phyloP scores from a whole-genome alignment of 257 asterid genomes.

The Lantana camara region DNA sequence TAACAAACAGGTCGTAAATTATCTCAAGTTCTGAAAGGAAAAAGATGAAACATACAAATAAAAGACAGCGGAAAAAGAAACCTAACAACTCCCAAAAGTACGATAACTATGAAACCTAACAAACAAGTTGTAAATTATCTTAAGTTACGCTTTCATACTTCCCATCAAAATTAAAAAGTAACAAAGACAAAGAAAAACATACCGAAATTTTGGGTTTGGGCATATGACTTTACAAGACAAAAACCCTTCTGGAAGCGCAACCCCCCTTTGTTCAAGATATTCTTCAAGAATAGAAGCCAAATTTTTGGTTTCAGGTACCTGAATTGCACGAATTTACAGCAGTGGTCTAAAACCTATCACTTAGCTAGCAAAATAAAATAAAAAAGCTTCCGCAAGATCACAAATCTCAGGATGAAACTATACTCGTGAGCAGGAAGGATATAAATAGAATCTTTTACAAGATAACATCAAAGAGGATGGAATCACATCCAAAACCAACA shows the following conservation, averaged over 20 bases:
- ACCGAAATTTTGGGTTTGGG: conserved; percentile 82
- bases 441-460: background rate
- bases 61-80: background rate
- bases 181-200: conserved; percentile 25
- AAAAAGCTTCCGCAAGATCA: conserved; percentile 3
- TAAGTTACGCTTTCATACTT: too few relatives aligned
- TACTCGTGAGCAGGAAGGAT: background rate
- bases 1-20: conserved; percentile 11
- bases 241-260: conserved; percentile 74
- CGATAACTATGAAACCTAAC: too few relatives aligned
- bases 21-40: conserved; percentile 1
- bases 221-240: conserved; percentile 82
- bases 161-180: conserved; percentile 1
- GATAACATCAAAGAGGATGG: background rate
- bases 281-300: conserved; percentile 76
- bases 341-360: conserved; percentile 16
- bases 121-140: too few relatives aligned
- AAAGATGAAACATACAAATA: background rate
- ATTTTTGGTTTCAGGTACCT: conserved; percentile 73
- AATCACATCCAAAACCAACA: too few relatives aligned
- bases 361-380: conserved; percentile 1
- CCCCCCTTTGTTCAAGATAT: conserved; percentile 90
- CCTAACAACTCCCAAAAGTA: too few relatives aligned
- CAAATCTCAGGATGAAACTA: background rate
- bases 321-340: conserved; percentile 29